These are phyloP conservation scores for Talaromyces atroroseus DNA, from an alignment of 2,329 filamentous ascomycete species.

Conservation along the genomic window DNA sequence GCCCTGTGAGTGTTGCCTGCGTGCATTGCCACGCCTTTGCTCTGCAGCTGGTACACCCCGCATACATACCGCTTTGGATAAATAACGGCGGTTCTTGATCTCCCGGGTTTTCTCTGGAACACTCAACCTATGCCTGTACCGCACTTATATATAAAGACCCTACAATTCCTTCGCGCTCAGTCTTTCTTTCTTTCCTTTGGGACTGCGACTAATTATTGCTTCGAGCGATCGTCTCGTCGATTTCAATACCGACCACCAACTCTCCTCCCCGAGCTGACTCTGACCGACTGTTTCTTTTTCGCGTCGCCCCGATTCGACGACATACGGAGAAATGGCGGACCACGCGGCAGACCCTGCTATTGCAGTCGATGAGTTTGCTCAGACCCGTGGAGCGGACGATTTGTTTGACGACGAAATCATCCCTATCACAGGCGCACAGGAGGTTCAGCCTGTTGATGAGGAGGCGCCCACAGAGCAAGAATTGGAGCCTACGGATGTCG, in stretches of 20 bases:
- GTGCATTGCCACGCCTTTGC: too few relatives aligned
- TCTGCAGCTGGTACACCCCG: too few relatives aligned
- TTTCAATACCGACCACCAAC: neutral
- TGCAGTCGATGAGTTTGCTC: constrained; percentile 44
- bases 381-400: constrained; percentile 46
- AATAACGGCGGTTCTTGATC: too few relatives aligned
- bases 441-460: constrained; percentile 18
- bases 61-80: too few relatives aligned
- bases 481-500: constrained; percentile 13
- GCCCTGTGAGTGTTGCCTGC: neutral
- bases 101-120: too few relatives aligned
- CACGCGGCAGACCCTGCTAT: constrained; percentile 15
- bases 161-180: too few relatives aligned
- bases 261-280: neutral
- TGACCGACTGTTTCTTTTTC: neutral
- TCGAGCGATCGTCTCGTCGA: neutral
- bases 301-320: neutral
- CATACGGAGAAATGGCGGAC: constrained; percentile 8
- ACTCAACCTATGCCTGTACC: too few relatives aligned
- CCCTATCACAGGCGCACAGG: constrained; percentile 34
- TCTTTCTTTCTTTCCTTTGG: neutral
- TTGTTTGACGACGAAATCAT: constrained; percentile 49
- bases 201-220: neutral
- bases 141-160: neutral
- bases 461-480: constrained; percentile 13